Base-by-base conservation (phyloP, 2,329 filamentous ascomycete species). In the Exophiala xenobiotica region DNA sequence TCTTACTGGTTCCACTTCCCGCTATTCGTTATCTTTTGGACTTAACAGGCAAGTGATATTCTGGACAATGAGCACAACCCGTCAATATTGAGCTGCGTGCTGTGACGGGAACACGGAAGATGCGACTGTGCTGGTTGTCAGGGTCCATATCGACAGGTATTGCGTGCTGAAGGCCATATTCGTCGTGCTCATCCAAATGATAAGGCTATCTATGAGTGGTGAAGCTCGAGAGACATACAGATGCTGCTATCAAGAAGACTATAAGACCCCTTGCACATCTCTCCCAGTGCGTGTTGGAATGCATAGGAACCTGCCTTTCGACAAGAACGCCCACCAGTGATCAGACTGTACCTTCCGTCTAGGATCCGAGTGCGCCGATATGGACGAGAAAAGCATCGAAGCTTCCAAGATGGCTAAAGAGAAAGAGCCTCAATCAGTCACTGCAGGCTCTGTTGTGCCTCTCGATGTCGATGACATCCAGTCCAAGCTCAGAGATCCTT, bases 401-500 rank as follows among this genome's bases (percentile, higher is more conserved):
- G 38, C 6, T 16, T 38, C 20, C 31, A 18, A 37, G 19, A 37
- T 37, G 23, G 4, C 33, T 16, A 19, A 37, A 22, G 23, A 24
- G 12, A 26, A 43, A 43, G 26, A 43, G 33, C 19, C 29, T 23
- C n/a, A 43, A 20, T 26, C 9, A 9, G 38, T 38, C 26, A 33
- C 18, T 24, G 35, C 16, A 19, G 24, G 12, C 22, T 4, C 37
- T 39, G 6, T 16, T 9, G 12, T 18, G 12, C 19, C 40, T 12
- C 7, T 37, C 3, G 27, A 44, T 14, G 11, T 35, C 6, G 39
- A 49, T 5, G 38, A 44, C 8, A 12, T 18, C 38, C 35, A 38
- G 9, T 8, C 6, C 14, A 42, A 33, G 12, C 7, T 23, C 29
- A 51, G 46, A 22, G 14, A 46, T 29, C 6, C 48, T 9, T 51